Percentiles rank a stretch among this genome's conserved stretches.
Evolutionary conservation across 768 basidiomycete species (phyloP).

Genomic region (Lactarius vividus): DNA sequence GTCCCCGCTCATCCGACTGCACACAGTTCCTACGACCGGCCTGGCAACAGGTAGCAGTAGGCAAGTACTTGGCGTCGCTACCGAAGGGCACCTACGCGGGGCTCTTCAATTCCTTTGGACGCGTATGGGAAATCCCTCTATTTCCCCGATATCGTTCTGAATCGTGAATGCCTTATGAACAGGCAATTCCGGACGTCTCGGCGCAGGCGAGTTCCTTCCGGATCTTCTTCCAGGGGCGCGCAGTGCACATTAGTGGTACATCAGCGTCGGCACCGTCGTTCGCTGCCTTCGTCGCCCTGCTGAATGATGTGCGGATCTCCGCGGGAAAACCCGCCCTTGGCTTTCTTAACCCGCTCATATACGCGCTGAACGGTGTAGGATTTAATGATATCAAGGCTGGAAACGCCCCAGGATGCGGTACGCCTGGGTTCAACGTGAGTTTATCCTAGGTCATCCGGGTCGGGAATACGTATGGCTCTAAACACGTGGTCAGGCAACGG

Average conservation of each 20-base stretch:
- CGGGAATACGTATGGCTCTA: not conserved
- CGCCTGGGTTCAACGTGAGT: conserved; percentile 60
- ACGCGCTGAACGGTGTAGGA: conserved; percentile 40
- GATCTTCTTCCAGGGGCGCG: conserved; percentile 41
- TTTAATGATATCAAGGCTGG: conserved; percentile 55
- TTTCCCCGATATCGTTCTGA: not conserved
- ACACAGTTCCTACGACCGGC: too few species aligned
- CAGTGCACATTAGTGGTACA: conserved; percentile 47
- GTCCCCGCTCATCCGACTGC: not conserved
- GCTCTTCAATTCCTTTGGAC: conserved; percentile 55
- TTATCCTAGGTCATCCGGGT: too few species aligned
- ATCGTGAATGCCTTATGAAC: too few species aligned
- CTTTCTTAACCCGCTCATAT: conserved; percentile 65
- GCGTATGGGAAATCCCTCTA: conserved; percentile 43
- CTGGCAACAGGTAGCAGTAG: too few species aligned
- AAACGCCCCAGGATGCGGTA: conserved; percentile 59
- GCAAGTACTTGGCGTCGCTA: conserved; percentile 37
- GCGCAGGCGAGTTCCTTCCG: conserved; percentile 49
- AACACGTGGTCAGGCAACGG: conserved; percentile 38
- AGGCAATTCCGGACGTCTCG: conserved; percentile 60
- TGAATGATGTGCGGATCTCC: conserved; percentile 56
- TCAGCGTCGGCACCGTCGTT: conserved; percentile 59
- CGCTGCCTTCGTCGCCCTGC: conserved; percentile 42
- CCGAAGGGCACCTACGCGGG: conserved; percentile 49
- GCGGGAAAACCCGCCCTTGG: conserved; percentile 48